phyloP scores from a whole-genome alignment of 768 basidiomycete species.

The Gloeostereum incarnatum region DNA sequence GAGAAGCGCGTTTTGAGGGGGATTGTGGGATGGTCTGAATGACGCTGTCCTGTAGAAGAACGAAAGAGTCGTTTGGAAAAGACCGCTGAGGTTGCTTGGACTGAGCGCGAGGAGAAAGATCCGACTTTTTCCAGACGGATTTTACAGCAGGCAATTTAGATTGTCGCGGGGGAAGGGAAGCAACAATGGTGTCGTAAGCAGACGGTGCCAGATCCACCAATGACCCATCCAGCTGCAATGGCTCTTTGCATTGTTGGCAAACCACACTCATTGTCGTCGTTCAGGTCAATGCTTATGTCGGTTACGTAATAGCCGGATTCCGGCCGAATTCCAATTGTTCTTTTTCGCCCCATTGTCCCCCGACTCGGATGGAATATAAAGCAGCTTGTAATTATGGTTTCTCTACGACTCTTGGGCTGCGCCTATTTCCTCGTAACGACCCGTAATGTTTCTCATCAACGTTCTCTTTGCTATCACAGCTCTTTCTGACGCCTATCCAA shows the following conservation, averaged over 20 bases:
- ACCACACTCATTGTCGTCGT: conserved; percentile 36
- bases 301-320: neutral
- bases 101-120: conserved; percentile 45
- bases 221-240: conserved; percentile 90
- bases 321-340: no score
- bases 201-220: conserved; percentile 79
- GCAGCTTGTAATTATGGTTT: no score
- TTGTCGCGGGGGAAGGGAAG: conserved; percentile 46
- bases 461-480: no score
- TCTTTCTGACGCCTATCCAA: no score
- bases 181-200: conserved; percentile 77
- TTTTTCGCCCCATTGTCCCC: no score
- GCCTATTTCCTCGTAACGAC: no score
- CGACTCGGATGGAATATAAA: no score
- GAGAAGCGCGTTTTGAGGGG: no score
- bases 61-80: conserved; percentile 82
- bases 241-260: conserved; percentile 90
- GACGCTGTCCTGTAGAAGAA: conserved; percentile 80
- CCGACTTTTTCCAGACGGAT: conserved; percentile 54
- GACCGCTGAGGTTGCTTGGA: conserved; percentile 53
- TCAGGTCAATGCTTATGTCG: neutral
- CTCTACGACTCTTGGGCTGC: no score
- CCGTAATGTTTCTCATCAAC: no score
- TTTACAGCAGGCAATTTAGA: conserved; percentile 34
- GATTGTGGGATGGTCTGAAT: conserved; percentile 25